Evolutionary conservation across 1,139 yeast species (phyloP).

Genomic region (Candida dubliniensis): DNA sequence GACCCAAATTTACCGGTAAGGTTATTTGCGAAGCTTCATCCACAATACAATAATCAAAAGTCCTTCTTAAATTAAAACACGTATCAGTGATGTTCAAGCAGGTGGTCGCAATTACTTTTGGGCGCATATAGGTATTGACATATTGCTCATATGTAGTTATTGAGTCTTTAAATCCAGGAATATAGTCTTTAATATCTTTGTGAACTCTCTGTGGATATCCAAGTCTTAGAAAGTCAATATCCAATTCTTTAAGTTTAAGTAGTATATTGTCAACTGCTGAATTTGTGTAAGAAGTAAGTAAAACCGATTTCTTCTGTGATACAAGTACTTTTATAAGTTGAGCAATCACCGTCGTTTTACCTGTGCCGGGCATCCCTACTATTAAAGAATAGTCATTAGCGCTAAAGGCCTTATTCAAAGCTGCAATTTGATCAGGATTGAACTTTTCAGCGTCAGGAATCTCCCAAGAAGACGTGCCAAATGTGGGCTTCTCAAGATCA

Average conservation of each 20-base stretch:
- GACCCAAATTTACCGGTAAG: slow-evolving; percentile 88
- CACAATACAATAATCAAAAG: slow-evolving; percentile 88
- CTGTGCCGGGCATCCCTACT: slow-evolving; percentile 99
- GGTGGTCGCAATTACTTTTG: slow-evolving; percentile 84
- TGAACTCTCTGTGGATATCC: slow-evolving; percentile 63
- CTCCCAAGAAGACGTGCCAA: slow-evolving; percentile 4
- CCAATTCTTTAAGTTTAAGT: slow-evolving; percentile 56
- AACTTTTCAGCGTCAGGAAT: slow-evolving; percentile 3
- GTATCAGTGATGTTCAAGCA: slow-evolving; percentile 76
- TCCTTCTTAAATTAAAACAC: slow-evolving; percentile 52
- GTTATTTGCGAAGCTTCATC: slow-evolving; percentile 98
- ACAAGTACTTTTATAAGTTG: slow-evolving; percentile 66
- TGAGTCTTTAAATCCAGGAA: slow-evolving; percentile 44
- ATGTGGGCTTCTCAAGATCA: slow-evolving; percentile 45
- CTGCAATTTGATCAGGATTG: slow-evolving; percentile 69
- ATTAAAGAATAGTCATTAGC: slow-evolving; percentile 78
- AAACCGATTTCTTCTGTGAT: slow-evolving; percentile 59
- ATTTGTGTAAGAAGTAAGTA: slow-evolving; percentile 87
- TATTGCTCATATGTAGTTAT: slow-evolving; percentile 49
- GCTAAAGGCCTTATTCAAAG: slow-evolving; percentile 62
- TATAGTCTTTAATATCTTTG: slow-evolving; percentile 54
- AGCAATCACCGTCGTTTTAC: slow-evolving; percentile 91
- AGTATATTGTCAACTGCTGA: slow-evolving; percentile 94
- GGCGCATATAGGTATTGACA: slow-evolving; percentile 45
- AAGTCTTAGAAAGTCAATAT: slow-evolving; percentile 54